These are phyloP conservation scores for Neonectria hederae DNA, from an alignment of 2,329 filamentous ascomycete species.

Conservation along the genomic window DNA sequence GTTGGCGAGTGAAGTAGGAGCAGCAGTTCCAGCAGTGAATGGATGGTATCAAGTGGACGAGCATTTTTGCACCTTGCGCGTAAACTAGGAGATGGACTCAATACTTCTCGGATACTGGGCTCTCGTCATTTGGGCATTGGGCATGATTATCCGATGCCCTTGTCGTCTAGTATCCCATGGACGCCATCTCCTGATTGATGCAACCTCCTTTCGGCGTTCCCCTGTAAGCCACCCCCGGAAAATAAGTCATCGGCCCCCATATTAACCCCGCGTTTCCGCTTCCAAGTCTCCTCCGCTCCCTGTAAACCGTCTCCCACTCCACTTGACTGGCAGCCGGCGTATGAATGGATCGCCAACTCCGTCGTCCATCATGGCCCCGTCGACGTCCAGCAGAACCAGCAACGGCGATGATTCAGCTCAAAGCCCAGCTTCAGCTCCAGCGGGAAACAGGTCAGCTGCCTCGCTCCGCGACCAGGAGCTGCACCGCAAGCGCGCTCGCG, in stretches of 20 bases:
- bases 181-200: not conserved
- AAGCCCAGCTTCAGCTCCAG: not conserved
- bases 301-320: not conserved
- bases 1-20: no score
- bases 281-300: not conserved
- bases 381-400: slow-evolving; percentile 6
- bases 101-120: not conserved
- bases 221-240: slow-evolving; percentile 5
- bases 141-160: not conserved
- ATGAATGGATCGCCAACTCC: slow-evolving; percentile 4
- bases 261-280: slow-evolving; percentile 18
- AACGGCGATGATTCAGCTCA: slow-evolving; percentile 26
- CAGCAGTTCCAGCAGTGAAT: not conserved
- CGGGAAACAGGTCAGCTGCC: no score
- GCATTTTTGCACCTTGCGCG: not conserved
- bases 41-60: no score
- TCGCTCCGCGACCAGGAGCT: slow-evolving; percentile 33
- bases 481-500: slow-evolving; percentile 45
- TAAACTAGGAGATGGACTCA: not conserved
- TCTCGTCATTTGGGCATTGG: not conserved
- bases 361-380: slow-evolving; percentile 23
- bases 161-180: no score
- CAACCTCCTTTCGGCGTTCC: not conserved
- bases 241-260: slow-evolving; percentile 4
- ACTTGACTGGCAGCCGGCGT: not conserved